Evolutionary conservation across 768 basidiomycete species (phyloP).

Genomic region (Kwoniella bestiolae): DNA sequence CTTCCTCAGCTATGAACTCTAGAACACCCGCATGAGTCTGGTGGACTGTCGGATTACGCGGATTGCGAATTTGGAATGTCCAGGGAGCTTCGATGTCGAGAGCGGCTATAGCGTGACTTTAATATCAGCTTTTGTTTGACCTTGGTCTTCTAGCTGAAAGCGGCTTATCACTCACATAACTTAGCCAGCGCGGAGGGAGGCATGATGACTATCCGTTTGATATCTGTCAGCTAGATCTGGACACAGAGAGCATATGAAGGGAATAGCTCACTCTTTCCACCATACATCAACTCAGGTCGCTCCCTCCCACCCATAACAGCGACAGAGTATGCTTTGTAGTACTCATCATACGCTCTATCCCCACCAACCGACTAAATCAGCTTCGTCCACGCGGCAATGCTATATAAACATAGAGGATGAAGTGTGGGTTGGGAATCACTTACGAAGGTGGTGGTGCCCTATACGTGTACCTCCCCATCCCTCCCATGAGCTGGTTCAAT

Average conservation of each 20-base stretch:
- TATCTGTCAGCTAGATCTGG: slow-evolving; percentile 1
- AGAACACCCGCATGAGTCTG: slow-evolving; percentile 92
- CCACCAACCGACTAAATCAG: too few relatives aligned
- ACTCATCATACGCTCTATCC: slow-evolving; percentile 78
- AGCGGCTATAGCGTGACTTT: slow-evolving; percentile 59
- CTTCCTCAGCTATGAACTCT: slow-evolving; percentile 98
- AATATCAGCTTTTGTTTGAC: not conserved
- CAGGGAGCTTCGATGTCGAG: slow-evolving; percentile 90
- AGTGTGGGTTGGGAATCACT: too few relatives aligned
- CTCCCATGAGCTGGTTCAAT: slow-evolving; percentile 48
- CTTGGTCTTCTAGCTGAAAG: not conserved
- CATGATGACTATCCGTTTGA: slow-evolving; percentile 77
- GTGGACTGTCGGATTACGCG: slow-evolving; percentile 75
- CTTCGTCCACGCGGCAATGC: too few relatives aligned
- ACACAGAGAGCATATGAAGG: not conserved
- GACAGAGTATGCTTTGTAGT: slow-evolving; percentile 91
- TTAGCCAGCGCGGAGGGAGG: slow-evolving; percentile 91
- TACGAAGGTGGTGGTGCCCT: slow-evolving; percentile 28
- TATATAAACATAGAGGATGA: too few relatives aligned
- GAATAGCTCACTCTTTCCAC: slow-evolving; percentile 80
- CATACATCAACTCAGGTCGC: slow-evolving; percentile 89
- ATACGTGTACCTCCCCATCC: slow-evolving; percentile 30
- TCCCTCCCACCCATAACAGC: slow-evolving; percentile 87
- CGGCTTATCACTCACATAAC: slow-evolving; percentile 63
- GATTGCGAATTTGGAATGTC: slow-evolving; percentile 96